Evolutionary conservation across 768 basidiomycete genomes (phyloP), one percentile per base, ranked within the genome.

Genomic region (Russula vinacea): DNA sequence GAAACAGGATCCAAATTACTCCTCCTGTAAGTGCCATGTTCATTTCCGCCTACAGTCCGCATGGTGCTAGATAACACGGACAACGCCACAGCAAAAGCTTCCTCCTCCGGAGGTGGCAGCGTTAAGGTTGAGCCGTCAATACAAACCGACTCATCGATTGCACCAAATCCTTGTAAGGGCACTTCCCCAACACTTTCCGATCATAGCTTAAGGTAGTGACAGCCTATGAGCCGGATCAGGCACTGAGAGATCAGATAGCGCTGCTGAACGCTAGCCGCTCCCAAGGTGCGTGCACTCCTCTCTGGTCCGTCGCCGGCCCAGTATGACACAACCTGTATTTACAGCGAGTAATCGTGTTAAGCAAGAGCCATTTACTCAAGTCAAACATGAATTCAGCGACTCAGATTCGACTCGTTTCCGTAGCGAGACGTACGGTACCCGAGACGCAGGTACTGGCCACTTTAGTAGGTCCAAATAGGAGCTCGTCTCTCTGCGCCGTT

Each of bases 181-280:
- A 24, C 35, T 24, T 32, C 22, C 54, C 19, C 19, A 33, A 17
- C 11, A 17, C 22, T 35, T 37, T 5, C 26, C 14, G 16, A 52
- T 51, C 17, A 26, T 33, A 16, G 22, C 55, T 57, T 17, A 61
- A n/a, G 37, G 59, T 26, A 57, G n/a, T 47, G 11, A 29, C 40
- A 44, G 60, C 47, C 32, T 53, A 65, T 61, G 59, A 37, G 9
- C 64, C 64, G 19, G 14, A n/a, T 22, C 64, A 61, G 42, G 59
- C 37, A 45, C 35, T 65, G n/a, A 60, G 59, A 61, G 55, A 61
- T 52, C 59, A 65, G n/a, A 65, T 65, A 19, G 64, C 64, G 40
- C 49, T 56, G 10, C 42, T 65, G 16, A 52, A 37, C 26, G 49
- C 54, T 11, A 13, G 35, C 1, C 59, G 55, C 7, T 17, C 42